Percentiles rank a stretch among this genome's conserved stretches.
Conservation (phyloP, 495 filamentous ascomycete genomes). For the Neurospora cerealis region DNA sequence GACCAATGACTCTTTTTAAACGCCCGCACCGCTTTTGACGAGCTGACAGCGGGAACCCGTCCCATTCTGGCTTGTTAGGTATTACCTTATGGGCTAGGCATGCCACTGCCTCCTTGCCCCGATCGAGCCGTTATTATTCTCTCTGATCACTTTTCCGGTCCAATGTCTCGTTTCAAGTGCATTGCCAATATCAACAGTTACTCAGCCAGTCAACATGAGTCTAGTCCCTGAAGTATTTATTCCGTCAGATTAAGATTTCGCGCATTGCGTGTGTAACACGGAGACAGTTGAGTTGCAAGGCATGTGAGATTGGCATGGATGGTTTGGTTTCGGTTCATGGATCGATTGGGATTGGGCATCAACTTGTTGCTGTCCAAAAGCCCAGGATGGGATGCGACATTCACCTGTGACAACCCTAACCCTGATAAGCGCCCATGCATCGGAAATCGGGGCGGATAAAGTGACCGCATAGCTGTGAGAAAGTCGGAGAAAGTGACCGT, state of each 20-base stretch:
- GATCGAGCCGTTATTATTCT: no score
- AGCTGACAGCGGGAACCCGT: not conserved
- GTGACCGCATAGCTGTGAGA: no score
- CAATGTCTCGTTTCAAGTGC: not conserved
- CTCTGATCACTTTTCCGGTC: not conserved
- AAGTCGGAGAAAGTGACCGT: no score
- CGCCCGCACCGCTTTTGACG: not conserved
- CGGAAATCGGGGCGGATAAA: not conserved
- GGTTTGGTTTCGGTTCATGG: not conserved
- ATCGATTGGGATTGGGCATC: not conserved
- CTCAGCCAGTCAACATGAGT: no score
- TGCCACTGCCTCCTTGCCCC: no score
- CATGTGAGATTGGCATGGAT: not conserved
- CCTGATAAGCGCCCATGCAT: not conserved
- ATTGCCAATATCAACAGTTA: not conserved
- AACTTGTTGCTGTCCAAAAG: not conserved
- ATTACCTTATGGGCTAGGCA: no score
- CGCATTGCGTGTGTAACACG: not conserved
- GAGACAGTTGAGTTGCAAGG: not conserved
- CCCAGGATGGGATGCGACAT: not conserved
- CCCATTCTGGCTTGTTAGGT: no score
- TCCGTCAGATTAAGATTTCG: not conserved
- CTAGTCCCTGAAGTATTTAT: no score
- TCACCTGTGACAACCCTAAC: not conserved
- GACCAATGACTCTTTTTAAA: not conserved